Evolutionary conservation across 768 basidiomycete genomes (phyloP).

Genomic region (Mycena rosella): DNA sequence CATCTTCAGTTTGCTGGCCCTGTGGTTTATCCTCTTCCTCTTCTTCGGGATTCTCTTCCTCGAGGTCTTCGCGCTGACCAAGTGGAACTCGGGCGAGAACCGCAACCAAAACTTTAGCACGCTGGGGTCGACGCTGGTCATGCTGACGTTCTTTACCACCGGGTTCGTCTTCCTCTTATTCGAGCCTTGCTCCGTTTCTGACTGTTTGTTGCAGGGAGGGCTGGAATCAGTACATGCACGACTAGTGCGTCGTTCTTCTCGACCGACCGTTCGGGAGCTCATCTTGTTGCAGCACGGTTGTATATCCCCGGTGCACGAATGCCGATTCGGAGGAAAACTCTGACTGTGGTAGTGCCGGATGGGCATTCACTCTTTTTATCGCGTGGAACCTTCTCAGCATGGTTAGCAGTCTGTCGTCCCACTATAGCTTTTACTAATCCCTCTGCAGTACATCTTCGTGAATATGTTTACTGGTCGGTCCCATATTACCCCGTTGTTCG

Average conservation of each 20-base stretch:
- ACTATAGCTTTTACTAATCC: constrained; percentile 1
- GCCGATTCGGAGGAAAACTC: constrained; percentile 64
- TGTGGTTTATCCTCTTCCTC: constrained; percentile 92
- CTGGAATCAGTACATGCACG: constrained; percentile 99
- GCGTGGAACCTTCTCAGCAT: constrained; percentile 96
- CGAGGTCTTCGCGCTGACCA: constrained; percentile 93
- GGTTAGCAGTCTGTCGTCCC: constrained; percentile 50
- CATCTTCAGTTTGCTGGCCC: constrained; percentile 84
- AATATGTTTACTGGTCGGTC: constrained; percentile 92
- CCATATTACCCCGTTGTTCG: background rate
- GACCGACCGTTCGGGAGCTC: constrained; percentile 5
- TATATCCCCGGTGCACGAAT: constrained; percentile 86
- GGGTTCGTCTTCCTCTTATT: constrained; percentile 65
- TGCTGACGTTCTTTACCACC: constrained; percentile 93
- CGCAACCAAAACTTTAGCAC: constrained; percentile 83
- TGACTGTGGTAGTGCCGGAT: constrained; percentile 88
- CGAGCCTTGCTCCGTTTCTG: background rate
- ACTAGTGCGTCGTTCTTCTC: constrained; percentile 71
- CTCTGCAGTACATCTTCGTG: constrained; percentile 87
- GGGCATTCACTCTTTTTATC: constrained; percentile 91
- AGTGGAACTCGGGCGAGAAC: constrained; percentile 80
- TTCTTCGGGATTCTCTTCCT: constrained; percentile 92
- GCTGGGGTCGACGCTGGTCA: constrained; percentile 84
- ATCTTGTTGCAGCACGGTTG: constrained; percentile 66
- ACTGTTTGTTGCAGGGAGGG: constrained; percentile 73